Conservation (phyloP, 2,329 filamentous ascomycete genomes). For the Pestalotiopsis sp. region DNA sequence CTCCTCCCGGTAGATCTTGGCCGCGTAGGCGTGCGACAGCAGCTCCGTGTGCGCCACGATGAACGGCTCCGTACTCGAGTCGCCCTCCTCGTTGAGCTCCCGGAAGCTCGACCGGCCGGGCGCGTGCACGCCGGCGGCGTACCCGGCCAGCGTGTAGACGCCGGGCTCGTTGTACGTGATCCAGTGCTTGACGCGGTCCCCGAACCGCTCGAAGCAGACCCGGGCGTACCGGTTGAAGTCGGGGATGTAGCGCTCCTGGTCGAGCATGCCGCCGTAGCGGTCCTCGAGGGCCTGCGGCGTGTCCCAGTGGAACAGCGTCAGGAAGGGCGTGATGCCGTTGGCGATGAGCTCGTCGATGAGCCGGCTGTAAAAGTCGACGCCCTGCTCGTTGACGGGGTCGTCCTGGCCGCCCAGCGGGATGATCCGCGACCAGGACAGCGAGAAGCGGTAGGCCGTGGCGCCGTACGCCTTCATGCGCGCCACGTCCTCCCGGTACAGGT, state of each 20-base stretch:
- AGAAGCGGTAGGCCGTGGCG: constrained; percentile 65
- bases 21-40: constrained; percentile 39
- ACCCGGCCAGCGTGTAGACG: constrained; percentile 35
- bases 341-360: constrained; percentile 61
- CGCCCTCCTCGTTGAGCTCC: constrained; percentile 32
- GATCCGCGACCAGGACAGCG: constrained; percentile 65
- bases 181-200: constrained; percentile 62
- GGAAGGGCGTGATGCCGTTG: constrained; percentile 60
- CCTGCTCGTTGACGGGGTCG: constrained; percentile 63
- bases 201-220: constrained; percentile 59
- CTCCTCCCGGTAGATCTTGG: constrained; percentile 40
- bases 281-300: constrained; percentile 60
- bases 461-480: constrained; percentile 60
- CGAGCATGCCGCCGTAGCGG: constrained; percentile 62
- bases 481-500: constrained; percentile 54
- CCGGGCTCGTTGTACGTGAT: constrained; percentile 43
- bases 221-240: constrained; percentile 62
- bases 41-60: constrained; percentile 42
- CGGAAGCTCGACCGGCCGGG: constrained; percentile 32
- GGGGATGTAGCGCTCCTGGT: constrained; percentile 63
- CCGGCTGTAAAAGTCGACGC: constrained; percentile 60
- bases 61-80: constrained; percentile 37
- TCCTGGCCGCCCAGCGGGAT: constrained; percentile 65
- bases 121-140: constrained; percentile 37
- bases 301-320: constrained; percentile 70